phyloP scores from a whole-genome alignment of 805 yeast species.

The Ogataea salicorniae region DNA sequence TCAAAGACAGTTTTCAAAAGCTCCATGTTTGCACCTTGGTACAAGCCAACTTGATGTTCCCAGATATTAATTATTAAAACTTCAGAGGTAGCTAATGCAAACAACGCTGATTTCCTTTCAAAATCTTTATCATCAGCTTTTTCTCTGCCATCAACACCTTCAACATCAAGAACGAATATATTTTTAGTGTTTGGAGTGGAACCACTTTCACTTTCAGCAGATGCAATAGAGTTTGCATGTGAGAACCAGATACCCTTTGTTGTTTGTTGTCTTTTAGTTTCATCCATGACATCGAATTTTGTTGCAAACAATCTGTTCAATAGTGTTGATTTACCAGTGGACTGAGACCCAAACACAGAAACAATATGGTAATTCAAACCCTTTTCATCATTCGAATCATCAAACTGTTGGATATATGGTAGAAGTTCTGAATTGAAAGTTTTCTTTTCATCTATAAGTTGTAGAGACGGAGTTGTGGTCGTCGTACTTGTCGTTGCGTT shows the following conservation, averaged over 20 bases:
- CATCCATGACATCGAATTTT: slow-evolving; percentile 90
- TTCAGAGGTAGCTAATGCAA: slow-evolving; percentile 90
- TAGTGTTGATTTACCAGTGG: slow-evolving; percentile 93
- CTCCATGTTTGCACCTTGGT: slow-evolving; percentile 98
- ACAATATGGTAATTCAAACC: slow-evolving; percentile 84
- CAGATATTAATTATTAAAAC: slow-evolving; percentile 87
- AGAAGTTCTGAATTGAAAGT: slow-evolving; percentile 37
- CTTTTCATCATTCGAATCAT: slow-evolving; percentile 30
- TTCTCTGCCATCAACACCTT: slow-evolving; percentile 97
- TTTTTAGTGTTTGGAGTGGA: slow-evolving; percentile 22
- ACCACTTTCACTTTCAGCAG: slow-evolving; percentile 10
- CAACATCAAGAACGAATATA: slow-evolving; percentile 90
- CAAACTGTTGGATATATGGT: slow-evolving; percentile 27
- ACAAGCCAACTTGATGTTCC: slow-evolving; percentile 96
- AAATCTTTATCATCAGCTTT: slow-evolving; percentile 98
- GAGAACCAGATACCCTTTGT: slow-evolving; percentile 82
- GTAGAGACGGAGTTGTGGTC: slow-evolving; percentile 37
- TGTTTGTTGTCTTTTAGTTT: slow-evolving; percentile 79
- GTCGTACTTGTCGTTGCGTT: not conserved
- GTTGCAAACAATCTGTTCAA: slow-evolving; percentile 84
- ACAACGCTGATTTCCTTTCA: slow-evolving; percentile 92
- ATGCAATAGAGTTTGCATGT: slow-evolving; percentile 41
- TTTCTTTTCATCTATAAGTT: slow-evolving; percentile 59
- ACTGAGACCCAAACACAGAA: slow-evolving; percentile 95
- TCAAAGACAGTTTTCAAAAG: slow-evolving; percentile 92